A percentile compares a stretch with the other conserved stretches of the same genome.
These are phyloP conservation scores for Purpureocillium takamizusanense DNA, from an alignment of 2,329 filamentous ascomycete genomes.

Conservation along the genomic window DNA sequence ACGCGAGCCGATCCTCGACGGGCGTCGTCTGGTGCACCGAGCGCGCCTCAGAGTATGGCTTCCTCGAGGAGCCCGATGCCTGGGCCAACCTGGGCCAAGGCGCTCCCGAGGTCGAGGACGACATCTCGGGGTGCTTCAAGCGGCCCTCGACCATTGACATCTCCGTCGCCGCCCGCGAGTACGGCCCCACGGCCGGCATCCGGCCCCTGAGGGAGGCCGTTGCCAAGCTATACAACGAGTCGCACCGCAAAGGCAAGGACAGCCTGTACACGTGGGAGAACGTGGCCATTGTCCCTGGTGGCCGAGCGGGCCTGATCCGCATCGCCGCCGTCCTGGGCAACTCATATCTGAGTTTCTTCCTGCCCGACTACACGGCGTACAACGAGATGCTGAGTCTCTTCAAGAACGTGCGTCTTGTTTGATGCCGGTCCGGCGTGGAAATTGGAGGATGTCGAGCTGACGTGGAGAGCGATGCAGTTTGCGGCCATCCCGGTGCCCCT, in stretches of 20 bases:
- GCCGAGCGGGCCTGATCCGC: conserved; percentile 83
- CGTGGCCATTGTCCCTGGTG: conserved; percentile 90
- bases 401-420: conserved; percentile 63
- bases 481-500: conserved; percentile 81
- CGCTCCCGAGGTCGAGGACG: conserved; percentile 87
- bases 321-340: conserved; percentile 93
- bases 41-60: conserved; percentile 82
- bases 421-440: too few relatives aligned
- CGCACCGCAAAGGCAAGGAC: conserved; percentile 78
- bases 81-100: conserved; percentile 96
- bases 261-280: conserved; percentile 97
- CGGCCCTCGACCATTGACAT: conserved; percentile 73
- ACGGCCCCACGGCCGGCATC: conserved; percentile 90
- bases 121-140: conserved; percentile 81
- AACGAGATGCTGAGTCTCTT: conserved; percentile 96
- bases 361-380: conserved; percentile 93
- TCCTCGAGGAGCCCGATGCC: conserved; percentile 65
- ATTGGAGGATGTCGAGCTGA: too few relatives aligned
- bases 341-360: conserved; percentile 87
- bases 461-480: conserved; percentile 44
- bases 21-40: conserved; percentile 92
- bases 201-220: conserved; percentile 83
- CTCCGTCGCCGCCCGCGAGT: conserved; percentile 71
- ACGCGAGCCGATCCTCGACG: conserved; percentile 78
- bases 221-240: conserved; percentile 84